Percentiles rank a stretch among this genome's conserved stretches.
Conservation (phyloP, 495 filamentous ascomycete species). For the Penicillium psychrofluorescens region DNA sequence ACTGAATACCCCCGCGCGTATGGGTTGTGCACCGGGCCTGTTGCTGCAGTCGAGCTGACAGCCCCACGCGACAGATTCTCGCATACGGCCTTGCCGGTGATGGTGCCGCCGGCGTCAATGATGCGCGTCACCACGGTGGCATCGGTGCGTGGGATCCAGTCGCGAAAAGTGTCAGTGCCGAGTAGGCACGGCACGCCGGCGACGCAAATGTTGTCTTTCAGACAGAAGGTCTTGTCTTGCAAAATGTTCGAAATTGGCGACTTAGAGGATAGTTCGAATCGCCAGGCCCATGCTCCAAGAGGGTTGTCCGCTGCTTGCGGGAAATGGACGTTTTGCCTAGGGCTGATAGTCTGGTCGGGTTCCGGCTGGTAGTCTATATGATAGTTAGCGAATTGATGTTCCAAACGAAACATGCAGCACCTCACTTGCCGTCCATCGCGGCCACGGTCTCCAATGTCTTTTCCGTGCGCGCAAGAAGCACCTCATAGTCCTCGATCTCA, state of each 20-base stretch:
- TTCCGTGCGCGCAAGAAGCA: too few relatives aligned
- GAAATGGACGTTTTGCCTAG: too few relatives aligned
- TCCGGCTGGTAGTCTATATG: too few relatives aligned
- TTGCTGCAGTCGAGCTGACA: conserved; percentile 27
- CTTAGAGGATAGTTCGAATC: conserved; percentile 13
- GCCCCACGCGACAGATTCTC: conserved; percentile 35
- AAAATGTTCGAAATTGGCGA: conserved; percentile 11
- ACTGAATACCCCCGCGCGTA: conserved; percentile 29
- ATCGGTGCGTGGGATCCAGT: conserved; percentile 20
- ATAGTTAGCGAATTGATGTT: too few relatives aligned
- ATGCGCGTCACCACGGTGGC: conserved; percentile 32
- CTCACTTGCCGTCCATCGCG: too few relatives aligned
- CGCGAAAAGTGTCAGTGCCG: conserved; percentile 20
- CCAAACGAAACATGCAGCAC: too few relatives aligned
- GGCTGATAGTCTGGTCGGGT: too few relatives aligned
- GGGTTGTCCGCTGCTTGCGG: conserved; percentile 14
- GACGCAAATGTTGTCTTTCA: conserved; percentile 33
- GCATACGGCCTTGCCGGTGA: conserved; percentile 32
- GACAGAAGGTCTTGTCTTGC: conserved; percentile 18
- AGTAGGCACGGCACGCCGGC: conserved; percentile 24
- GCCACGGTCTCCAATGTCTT: too few relatives aligned
- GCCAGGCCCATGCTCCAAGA: conserved; percentile 31
- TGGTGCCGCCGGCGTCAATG: conserved; percentile 27
- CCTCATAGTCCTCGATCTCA: too few relatives aligned
- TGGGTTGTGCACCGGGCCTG: conserved; percentile 40